A percentile compares a stretch with the other conserved stretches of the same genome.
phyloP scores from a whole-genome alignment of 108 stramenopile genomes.

The Epipyxis sp. region DNA sequence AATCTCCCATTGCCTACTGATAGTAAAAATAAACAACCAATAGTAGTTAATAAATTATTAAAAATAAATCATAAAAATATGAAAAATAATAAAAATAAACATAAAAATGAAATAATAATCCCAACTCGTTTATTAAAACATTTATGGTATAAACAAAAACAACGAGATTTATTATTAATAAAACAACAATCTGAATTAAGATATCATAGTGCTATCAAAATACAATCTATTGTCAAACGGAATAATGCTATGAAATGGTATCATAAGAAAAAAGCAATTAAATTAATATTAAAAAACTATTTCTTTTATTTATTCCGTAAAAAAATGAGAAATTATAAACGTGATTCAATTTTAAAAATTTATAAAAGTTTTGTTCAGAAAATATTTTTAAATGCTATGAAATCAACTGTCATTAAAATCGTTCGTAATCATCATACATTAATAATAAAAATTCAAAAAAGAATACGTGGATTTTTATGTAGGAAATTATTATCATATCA shows the following conservation, averaged over 20 bases:
- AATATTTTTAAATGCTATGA: neutral
- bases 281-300: constrained; percentile 17
- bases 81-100: no score
- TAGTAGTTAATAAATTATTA: no score
- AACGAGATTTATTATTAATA: neutral
- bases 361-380: neutral
- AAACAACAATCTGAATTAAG: neutral
- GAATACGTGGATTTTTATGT: constrained; percentile 13
- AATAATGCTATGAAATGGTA: no score
- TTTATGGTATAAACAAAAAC: constrained; percentile 12
- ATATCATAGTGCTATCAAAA: constrained; percentile 1
- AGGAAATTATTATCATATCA: neutral
- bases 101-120: no score
- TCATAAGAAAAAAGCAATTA: no score
- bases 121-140: neutral
- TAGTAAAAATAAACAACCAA: no score
- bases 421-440: neutral
- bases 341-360: neutral
- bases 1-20: no score
- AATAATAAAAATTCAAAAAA: neutral
- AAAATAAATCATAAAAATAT: no score
- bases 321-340: constrained; percentile 19
- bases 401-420: neutral
- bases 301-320: neutral
- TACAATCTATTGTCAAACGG: neutral